These are phyloP conservation scores for Colletotrichum phormii DNA, from an alignment of 2,329 filamentous ascomycete species.

Conservation along the genomic window DNA sequence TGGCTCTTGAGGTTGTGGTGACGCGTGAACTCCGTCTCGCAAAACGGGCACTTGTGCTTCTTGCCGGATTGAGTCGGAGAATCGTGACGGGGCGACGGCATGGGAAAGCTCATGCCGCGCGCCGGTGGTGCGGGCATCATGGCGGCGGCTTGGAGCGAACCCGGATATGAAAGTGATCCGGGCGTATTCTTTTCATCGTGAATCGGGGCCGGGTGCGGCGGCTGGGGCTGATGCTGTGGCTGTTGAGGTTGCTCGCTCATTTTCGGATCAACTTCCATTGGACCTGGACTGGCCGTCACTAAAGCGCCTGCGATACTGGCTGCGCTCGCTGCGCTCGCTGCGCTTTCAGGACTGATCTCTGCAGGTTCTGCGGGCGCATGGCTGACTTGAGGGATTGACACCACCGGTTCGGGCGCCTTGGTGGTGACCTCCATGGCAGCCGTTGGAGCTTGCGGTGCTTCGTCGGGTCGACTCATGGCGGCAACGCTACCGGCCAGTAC, in stretches of 20 bases:
- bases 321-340: slow-evolving; percentile 49
- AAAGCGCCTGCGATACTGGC: slow-evolving; percentile 55
- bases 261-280: slow-evolving; percentile 66
- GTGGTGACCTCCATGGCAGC: slow-evolving; percentile 56
- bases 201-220: slow-evolving; percentile 53
- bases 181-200: slow-evolving; percentile 64
- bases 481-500: slow-evolving; percentile 66
- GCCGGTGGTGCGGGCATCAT: slow-evolving; percentile 57
- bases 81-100: slow-evolving; percentile 57
- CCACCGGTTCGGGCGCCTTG: slow-evolving; percentile 43
- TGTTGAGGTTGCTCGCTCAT: slow-evolving; percentile 51
- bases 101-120: slow-evolving; percentile 69
- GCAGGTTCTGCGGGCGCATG: slow-evolving; percentile 51
- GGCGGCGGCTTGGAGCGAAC: slow-evolving; percentile 57
- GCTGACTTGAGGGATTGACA: slow-evolving; percentile 45
- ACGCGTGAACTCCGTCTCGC: slow-evolving; percentile 94
- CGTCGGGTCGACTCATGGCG: slow-evolving; percentile 67
- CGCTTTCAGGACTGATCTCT: slow-evolving; percentile 58
- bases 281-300: slow-evolving; percentile 62
- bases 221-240: slow-evolving; percentile 54
- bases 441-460: slow-evolving; percentile 61
- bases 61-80: slow-evolving; percentile 73
- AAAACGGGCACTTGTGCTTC: slow-evolving; percentile 97
- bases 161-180: slow-evolving; percentile 67
- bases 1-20: slow-evolving; percentile 99